phyloP scores from a whole-genome alignment of 495 filamentous ascomycete species.

The Podospora anserina region DNA sequence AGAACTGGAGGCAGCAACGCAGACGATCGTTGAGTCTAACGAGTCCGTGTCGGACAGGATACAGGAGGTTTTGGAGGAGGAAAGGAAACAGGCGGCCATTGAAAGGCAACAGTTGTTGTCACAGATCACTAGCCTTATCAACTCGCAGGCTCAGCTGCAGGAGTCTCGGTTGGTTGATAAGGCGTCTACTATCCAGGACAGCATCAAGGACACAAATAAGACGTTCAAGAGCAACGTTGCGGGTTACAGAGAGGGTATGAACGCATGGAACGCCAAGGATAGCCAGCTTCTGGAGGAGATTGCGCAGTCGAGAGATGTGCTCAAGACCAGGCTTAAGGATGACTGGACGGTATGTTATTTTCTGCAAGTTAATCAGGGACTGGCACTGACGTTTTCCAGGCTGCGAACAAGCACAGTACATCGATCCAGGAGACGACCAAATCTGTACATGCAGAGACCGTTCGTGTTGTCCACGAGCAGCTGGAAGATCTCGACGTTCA shows the following conservation, averaged over 20 bases:
- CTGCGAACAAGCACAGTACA: constrained; percentile 71
- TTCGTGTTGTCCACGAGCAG: constrained; percentile 85
- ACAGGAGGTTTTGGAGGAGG: constrained; percentile 70
- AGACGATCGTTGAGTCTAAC: constrained; percentile 62
- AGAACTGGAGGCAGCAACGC: constrained; percentile 66
- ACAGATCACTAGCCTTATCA: constrained; percentile 73
- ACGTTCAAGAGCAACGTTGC: constrained; percentile 60
- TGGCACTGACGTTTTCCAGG: constrained; percentile 46
- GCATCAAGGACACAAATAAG: constrained; percentile 59
- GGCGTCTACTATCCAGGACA: constrained; percentile 57
- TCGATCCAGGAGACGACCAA: constrained; percentile 78
- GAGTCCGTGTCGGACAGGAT: constrained; percentile 62
- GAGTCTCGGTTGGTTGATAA: constrained; percentile 65
- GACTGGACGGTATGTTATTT: constrained; percentile 68
- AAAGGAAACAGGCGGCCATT: constrained; percentile 65
- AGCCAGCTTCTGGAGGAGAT: constrained; percentile 67
- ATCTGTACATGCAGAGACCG: constrained; percentile 87
- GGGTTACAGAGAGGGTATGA: constrained; percentile 67
- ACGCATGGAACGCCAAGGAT: constrained; percentile 70
- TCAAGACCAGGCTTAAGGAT: constrained; percentile 78
- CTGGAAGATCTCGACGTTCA: constrained; percentile 80
- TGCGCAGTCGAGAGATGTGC: constrained; percentile 63
- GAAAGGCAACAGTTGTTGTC: constrained; percentile 71
- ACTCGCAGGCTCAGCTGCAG: constrained; percentile 67
- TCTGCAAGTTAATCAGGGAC: not conserved